A percentile compares a stretch with the other conserved stretches of the same genome.
phyloP scores from a whole-genome alignment of 2,329 filamentous ascomycete species.

The Ophidiomyces ophidiicola region DNA sequence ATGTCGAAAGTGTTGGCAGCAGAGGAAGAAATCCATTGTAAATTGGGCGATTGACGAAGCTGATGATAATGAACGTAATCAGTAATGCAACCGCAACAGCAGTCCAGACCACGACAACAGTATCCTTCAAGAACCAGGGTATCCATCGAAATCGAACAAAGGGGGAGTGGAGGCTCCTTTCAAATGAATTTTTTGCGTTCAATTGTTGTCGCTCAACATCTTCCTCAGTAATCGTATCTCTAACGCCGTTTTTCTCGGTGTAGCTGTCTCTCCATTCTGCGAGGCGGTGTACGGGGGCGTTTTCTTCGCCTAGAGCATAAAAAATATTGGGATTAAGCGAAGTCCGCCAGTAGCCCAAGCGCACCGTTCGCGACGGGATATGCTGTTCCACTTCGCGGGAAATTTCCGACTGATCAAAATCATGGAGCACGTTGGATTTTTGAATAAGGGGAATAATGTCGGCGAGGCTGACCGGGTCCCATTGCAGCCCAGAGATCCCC shows the following conservation, averaged over 20 bases:
- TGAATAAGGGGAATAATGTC: constrained; percentile 69
- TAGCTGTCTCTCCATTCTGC: constrained; percentile 15
- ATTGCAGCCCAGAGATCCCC: constrained; percentile 62
- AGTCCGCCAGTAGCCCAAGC: constrained; percentile 77
- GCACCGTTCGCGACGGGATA: constrained; percentile 48
- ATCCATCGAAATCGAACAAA: constrained; percentile 53
- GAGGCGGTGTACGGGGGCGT: constrained; percentile 30
- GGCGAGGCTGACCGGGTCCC: constrained; percentile 72
- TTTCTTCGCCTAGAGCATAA: constrained; percentile 63
- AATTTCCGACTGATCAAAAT: constrained; percentile 59
- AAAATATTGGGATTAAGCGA: constrained; percentile 57
- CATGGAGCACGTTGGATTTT: constrained; percentile 62
- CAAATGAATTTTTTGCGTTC: constrained; percentile 34
- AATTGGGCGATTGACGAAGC: constrained; percentile 60
- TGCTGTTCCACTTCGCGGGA: constrained; percentile 37
- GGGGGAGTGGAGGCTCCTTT: constrained; percentile 41
- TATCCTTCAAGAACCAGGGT: constrained; percentile 62
- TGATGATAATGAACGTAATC: constrained; percentile 61
- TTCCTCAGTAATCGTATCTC: constrained; percentile 15
- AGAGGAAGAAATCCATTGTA: constrained; percentile 58
- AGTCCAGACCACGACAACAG: constrained; percentile 53
- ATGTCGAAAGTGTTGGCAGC: constrained; percentile 48
- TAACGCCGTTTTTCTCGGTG: constrained; percentile 21
- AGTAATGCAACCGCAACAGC: constrained; percentile 50
- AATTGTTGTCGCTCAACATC: constrained; percentile 30